Base-by-base conservation (phyloP, 1,284 basidiomycete species). In the Acaromyces ingoldii region DNA sequence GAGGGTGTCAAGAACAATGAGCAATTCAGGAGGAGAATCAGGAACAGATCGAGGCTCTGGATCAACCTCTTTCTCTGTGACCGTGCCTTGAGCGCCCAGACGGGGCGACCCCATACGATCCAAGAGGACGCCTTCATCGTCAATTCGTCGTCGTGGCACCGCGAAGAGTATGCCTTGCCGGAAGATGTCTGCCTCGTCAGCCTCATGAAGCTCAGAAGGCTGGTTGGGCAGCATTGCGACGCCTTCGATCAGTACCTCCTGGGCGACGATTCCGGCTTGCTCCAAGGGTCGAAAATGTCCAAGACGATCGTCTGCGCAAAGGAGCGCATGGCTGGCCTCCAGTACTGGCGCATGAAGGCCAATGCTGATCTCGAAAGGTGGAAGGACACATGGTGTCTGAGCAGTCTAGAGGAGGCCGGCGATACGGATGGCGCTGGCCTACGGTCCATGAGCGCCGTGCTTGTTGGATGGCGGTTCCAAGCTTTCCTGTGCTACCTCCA, bases 31-130 rank as follows among this genome's bases (percentile, higher is more conserved):
- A 55, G 67, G 25, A 53, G 67, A 21, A 53, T 67, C 9, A 57
- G 67, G 29, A 69, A 69, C 29, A 53, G 67, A 15, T 58, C 60
- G 37, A 45, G 67, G 31, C 64, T 66, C 2, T 69, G 67, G 67
- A 59, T 56, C 42, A 62, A 58, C 25, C 57, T 69, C n/a, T 66
- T 67, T 54, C 58, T 69, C 21, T 62, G 58, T 50, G 67, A 69
- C 46, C 62, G 67, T 21, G 61, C 60, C 9, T 48, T 69, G 40
- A 65, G 62, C 25, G 62, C 63, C 0, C 67, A 69, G 51, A 67
- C 65, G 0, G 67, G 67, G 4, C 53, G 67, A 17, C 67, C 67
- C 1, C 64, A 58, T 57, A 69, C 67, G 15, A 65, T 69, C 49
- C 55, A 56, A 5, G 62, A 61, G 28, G 65, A 65, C 26, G 54